Evolutionary conservation across 202 grass and related monocot species (phyloP).

Genomic region (Hordeum pubiflorum): DNA sequence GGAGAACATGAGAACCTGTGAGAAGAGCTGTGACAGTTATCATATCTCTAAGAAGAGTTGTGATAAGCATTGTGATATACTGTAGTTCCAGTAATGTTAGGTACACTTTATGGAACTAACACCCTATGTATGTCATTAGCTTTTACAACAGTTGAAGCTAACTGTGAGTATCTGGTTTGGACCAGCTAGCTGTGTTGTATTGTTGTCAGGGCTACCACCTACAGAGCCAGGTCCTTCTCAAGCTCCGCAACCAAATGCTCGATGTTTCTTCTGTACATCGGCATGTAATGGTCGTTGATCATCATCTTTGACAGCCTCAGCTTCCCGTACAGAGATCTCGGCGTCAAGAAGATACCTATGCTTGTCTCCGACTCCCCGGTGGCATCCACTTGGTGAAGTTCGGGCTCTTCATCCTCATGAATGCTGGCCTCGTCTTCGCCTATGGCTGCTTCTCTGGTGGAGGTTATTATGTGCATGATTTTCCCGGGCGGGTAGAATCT

Average conservation of each 20-base stretch:
- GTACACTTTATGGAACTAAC: constrained; percentile 27
- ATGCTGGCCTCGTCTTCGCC: constrained; percentile 22
- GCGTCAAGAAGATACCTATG: constrained; percentile 69
- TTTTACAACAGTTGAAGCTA: constrained; percentile 40
- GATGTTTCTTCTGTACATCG: constrained; percentile 78
- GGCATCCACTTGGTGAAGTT: not conserved
- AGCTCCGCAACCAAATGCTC: constrained; percentile 59
- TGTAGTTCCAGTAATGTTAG: not conserved
- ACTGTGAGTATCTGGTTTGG: constrained; percentile 13
- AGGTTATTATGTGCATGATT: constrained; percentile 81
- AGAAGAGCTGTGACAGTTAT: not conserved
- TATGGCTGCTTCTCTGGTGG: constrained; percentile 24
- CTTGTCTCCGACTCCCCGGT: constrained; percentile 17
- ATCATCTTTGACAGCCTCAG: constrained; percentile 83
- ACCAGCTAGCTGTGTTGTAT: constrained; percentile 17
- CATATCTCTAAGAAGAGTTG: not conserved
- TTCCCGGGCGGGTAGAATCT: constrained; percentile 94
- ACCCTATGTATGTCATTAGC: constrained; percentile 33
- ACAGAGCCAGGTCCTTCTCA: constrained; percentile 42
- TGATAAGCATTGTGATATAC: not conserved
- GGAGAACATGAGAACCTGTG: not conserved
- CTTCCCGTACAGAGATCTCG: constrained; percentile 85
- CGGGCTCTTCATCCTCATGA: constrained; percentile 15
- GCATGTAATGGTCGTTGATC: constrained; percentile 99
- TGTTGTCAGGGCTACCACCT: constrained; percentile 5